These are phyloP conservation scores for Epichloe sylvatica DNA, from an alignment of 2,329 filamentous ascomycete species.

Conservation along the genomic window DNA sequence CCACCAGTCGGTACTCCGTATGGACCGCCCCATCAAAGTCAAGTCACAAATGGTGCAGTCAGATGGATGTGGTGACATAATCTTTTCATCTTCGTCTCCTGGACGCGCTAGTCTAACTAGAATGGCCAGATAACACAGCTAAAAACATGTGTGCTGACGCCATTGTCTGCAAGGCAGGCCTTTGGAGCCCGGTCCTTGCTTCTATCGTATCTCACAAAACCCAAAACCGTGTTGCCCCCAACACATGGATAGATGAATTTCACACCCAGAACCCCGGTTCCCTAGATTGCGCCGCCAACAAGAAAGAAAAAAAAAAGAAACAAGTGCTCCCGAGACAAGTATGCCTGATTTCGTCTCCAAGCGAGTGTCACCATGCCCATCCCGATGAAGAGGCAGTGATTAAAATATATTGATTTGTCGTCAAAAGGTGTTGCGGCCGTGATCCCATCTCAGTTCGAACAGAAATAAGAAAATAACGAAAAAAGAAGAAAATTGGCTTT, in stretches of 20 bases:
- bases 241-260: neutral
- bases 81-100: conserved; percentile 1
- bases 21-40: too few species aligned
- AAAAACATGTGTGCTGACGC: neutral
- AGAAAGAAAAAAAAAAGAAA: neutral
- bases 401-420: conserved; percentile 6
- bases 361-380: conserved; percentile 3
- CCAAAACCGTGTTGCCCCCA: neutral
- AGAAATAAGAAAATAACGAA: too few species aligned
- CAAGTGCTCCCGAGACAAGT: neutral
- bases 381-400: neutral
- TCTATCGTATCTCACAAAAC: neutral
- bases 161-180: neutral
- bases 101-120: neutral
- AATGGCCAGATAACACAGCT: neutral
- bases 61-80: neutral
- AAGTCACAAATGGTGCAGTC: neutral
- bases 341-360: conserved; percentile 2
- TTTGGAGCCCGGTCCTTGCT: neutral
- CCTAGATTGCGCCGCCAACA: neutral
- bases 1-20: too few species aligned
- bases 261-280: neutral
- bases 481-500: neutral
- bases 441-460: conserved; percentile 4
- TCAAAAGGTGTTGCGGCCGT: conserved; percentile 6